A percentile compares a stretch with the other conserved stretches of the same genome.
Conservation (phyloP, 208 protist genomes). For the Strigomonas galati region DNA sequence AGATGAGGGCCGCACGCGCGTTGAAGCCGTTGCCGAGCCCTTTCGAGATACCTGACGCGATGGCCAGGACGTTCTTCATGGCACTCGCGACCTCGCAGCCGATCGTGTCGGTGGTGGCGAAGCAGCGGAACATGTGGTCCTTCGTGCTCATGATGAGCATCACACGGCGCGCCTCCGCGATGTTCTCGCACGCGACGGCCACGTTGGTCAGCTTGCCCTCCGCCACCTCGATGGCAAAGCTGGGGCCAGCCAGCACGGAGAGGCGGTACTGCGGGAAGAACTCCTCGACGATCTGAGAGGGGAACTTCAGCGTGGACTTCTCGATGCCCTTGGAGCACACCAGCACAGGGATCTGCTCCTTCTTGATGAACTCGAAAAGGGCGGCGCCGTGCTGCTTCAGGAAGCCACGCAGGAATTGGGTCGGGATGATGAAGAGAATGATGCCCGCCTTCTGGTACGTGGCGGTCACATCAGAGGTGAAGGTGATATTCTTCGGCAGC, state of each 20-base stretch:
- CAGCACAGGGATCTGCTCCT: conserved; percentile 43
- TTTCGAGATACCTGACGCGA: conserved; percentile 67
- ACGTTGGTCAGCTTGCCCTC: conserved; percentile 76
- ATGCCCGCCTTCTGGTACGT: conserved; percentile 59
- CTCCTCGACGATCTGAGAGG: conserved; percentile 72
- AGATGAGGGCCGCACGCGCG: conserved; percentile 78
- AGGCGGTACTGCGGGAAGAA: conserved; percentile 58
- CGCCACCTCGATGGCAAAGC: conserved; percentile 90
- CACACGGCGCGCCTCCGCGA: conserved; percentile 52
- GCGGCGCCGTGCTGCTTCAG: conserved; percentile 41
- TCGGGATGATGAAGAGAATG: conserved; percentile 82
- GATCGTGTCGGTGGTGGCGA: conserved; percentile 73
- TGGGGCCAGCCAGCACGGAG: conserved; percentile 79
- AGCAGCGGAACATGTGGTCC: conserved; percentile 77
- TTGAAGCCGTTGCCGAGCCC: conserved; percentile 75
- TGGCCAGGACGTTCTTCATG: conserved; percentile 91
- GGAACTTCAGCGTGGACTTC: conserved; percentile 70
- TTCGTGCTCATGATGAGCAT: conserved; percentile 75
- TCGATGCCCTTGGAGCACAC: conserved; percentile 88
- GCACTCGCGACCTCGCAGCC: conserved; percentile 89
- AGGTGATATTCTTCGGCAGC: conserved; percentile 62
- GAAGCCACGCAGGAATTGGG: conserved; percentile 81
- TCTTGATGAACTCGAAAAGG: conserved; percentile 39
- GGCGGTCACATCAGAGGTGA: conserved; percentile 47
- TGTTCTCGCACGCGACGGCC: conserved; percentile 51